A percentile compares a stretch with the other conserved stretches of the same genome.
phyloP scores from a whole-genome alignment of 2,329 filamentous ascomycete species.

The Tolypocladium ovalisporum region DNA sequence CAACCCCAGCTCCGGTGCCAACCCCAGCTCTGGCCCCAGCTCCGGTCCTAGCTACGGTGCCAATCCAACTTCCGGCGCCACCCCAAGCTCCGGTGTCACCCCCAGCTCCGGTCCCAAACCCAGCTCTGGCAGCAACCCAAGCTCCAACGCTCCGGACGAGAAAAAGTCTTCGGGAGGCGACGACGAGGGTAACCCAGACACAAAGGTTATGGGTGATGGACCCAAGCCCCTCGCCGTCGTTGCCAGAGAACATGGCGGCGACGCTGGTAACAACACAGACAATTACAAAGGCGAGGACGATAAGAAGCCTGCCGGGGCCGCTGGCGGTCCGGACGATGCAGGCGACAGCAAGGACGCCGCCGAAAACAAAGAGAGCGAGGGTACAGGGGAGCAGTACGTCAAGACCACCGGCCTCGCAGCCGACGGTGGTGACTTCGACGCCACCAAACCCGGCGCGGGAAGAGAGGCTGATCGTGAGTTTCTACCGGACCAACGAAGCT shows the following conservation, averaged over 20 bases:
- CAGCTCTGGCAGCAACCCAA: not conserved
- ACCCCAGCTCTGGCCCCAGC: too few species aligned
- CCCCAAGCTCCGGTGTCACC: not conserved
- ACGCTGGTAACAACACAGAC: slow-evolving; percentile 12
- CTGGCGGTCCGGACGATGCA: not conserved
- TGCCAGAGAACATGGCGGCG: slow-evolving; percentile 21
- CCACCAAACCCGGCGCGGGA: slow-evolving; percentile 51
- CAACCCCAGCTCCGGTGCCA: too few species aligned
- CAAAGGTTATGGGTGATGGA: slow-evolving; percentile 16
- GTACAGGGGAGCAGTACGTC: slow-evolving; percentile 46
- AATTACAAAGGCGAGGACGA: not conserved
- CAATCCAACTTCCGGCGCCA: too few species aligned
- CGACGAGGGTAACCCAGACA: slow-evolving; percentile 20
- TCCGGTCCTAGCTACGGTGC: too few species aligned
- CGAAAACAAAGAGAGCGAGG: slow-evolving; percentile 20
- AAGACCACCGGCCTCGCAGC: slow-evolving; percentile 47
- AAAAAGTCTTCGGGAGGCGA: slow-evolving; percentile 8
- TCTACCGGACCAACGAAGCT: not conserved
- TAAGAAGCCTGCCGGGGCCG: not conserved
- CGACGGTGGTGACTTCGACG: slow-evolving; percentile 60
- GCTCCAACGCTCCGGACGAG: not conserved
- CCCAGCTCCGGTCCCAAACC: not conserved
- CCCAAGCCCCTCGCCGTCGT: slow-evolving; percentile 22
- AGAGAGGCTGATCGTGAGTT: slow-evolving; percentile 54
- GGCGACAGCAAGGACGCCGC: slow-evolving; percentile 7